phyloP scores from a whole-genome alignment of 192 early-diverging fungal genomes.

The Umbelopsis ramanniana region DNA sequence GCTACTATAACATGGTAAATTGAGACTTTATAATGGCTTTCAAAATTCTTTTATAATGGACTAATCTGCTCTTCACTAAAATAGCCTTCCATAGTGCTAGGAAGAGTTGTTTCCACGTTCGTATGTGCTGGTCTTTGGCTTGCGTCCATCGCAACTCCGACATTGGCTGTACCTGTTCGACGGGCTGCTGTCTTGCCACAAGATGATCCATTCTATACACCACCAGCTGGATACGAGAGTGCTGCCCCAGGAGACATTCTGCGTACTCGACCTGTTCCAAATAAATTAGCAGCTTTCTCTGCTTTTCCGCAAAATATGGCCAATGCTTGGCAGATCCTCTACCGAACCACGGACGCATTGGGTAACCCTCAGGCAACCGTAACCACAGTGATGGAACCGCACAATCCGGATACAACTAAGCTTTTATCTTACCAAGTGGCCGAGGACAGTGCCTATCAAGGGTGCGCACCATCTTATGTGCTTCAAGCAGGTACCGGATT shows the following conservation, averaged over 20 bases:
- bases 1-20: background rate
- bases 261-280: constrained; percentile 5
- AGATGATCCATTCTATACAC: constrained; percentile 12
- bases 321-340: constrained; percentile 22
- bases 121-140: constrained; percentile 13
- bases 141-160: constrained; percentile 1
- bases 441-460: constrained; percentile 20
- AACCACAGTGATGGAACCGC: constrained; percentile 20
- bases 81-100: constrained; percentile 16
- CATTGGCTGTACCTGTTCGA: constrained; percentile 4
- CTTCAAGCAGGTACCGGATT: constrained; percentile 12
- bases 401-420: constrained; percentile 16
- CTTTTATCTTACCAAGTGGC: constrained; percentile 22
- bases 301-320: constrained; percentile 18
- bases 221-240: constrained; percentile 10
- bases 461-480: constrained; percentile 25
- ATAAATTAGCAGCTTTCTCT: constrained; percentile 2
- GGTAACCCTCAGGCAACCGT: constrained; percentile 22
- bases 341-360: constrained; percentile 19
- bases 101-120: constrained; percentile 5
- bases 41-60: background rate
- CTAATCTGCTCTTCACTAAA: background rate
- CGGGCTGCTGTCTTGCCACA: background rate
- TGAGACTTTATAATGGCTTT: no score
- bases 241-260: background rate